A percentile compares a stretch with the other conserved stretches of the same genome.
These are phyloP conservation scores for Thamnidium elegans DNA, from an alignment of 192 early-diverging fungal genomes.

Conservation along the genomic window DNA sequence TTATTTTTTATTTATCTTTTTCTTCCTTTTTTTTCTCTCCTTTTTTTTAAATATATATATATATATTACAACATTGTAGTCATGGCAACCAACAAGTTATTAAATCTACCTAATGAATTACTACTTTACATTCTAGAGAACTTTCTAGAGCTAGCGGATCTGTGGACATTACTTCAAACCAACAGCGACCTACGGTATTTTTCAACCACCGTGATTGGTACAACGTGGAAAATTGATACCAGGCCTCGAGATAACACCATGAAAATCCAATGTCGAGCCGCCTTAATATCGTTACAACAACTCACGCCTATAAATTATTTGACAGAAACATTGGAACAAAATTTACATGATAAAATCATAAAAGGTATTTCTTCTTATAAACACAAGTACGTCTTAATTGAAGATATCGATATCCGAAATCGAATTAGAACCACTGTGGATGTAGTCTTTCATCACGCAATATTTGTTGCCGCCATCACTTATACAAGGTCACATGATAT, in stretches of 20 bases:
- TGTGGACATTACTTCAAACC: conserved; percentile 34
- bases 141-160: conserved; percentile 31
- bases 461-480: conserved; percentile 31
- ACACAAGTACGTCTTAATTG: conserved; percentile 38
- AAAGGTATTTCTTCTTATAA: conserved; percentile 36
- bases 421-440: conserved; percentile 34
- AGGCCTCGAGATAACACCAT: conserved; percentile 20
- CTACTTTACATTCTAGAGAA: conserved; percentile 31
- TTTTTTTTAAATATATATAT: background rate
- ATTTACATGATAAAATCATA: conserved; percentile 32
- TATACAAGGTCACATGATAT: background rate
- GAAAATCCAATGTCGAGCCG: conserved; percentile 35
- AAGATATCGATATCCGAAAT: conserved; percentile 40
- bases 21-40: background rate
- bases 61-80: too few relatives aligned
- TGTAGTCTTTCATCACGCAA: conserved; percentile 37
- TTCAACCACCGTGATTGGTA: conserved; percentile 26
- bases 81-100: background rate
- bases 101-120: conserved; percentile 33
- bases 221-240: conserved; percentile 33
- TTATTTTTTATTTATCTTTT: background rate
- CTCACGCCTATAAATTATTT: background rate
- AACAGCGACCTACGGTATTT: conserved; percentile 21
- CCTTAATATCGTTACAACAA: conserved; percentile 29
- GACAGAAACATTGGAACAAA: conserved; percentile 17